Evolutionary conservation across 2,329 filamentous ascomycete species (phyloP), one percentile per base, ranked within the genome.

Genomic region (Rhinocladiella mackenziei): DNA sequence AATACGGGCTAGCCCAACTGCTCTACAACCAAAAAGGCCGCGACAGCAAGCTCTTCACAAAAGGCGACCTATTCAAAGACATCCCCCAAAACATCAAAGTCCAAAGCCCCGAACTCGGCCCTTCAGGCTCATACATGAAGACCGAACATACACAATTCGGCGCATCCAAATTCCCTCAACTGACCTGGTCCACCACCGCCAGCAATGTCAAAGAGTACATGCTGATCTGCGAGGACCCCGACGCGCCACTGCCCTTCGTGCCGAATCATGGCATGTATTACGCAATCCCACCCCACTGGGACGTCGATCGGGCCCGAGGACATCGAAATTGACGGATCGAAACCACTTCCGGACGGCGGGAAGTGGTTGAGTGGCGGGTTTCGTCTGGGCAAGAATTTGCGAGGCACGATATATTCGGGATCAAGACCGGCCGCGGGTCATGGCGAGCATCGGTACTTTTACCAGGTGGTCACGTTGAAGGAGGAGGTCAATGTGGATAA

Each of bases 361-460:
- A 45, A 15, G 30, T 44, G 17, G 40, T 50, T 63, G 2, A 53
- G 55, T 22, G 70, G 71, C 0, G 72, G 72, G 0, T 77, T 76
- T 46, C 61, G 66, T 42, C 73, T 71, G 34, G 73, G 72, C 2
- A 58, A 63, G 47, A 74, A 67, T 17, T 56, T 63, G 3, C 59
- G 63, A 2, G 64, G 65, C 1, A 60, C 22, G 3, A 55, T 74
- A 1, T 77, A 76, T 48, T 62, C 69, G 3, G 62, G 68, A 0
- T 73, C 75, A 1, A 58, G 65, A 9, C 72, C 74, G 13, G 58
- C 74, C 23, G 55, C 73, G 39, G 74, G 74, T 18, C 70, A 77
- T 51, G 74, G 75, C 0, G 64, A 65, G 15, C 73, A 78, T 58
- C 62, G 74, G 43, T 78, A 76, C 42, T 73, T 75, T 58, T 77